Base-by-base conservation (phyloP, 805 yeast species). In the Danielia oregonensis region DNA sequence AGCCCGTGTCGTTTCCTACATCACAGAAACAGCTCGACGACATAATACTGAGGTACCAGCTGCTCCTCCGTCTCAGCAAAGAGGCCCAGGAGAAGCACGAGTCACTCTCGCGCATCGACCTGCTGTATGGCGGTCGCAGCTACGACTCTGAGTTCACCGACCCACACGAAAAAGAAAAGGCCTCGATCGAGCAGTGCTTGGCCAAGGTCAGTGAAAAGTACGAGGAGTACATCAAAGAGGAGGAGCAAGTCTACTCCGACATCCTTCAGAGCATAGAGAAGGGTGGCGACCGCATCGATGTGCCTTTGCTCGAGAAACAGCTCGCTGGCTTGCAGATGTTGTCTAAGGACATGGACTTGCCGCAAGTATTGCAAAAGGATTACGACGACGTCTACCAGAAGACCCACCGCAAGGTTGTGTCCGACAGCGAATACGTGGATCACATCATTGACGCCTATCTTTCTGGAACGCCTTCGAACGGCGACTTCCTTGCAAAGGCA, bases 291-390 rank as follows among this genome's bases (percentile, higher is more conserved):
- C 30, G 18, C n/a, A 27, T 44, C 9, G 51, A 48, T 36, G 22
- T 32, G 18, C 32, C 19, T 14, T 41, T 78, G 11, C 58, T 85
- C 32, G 60, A 68, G 28, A 70, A 74, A 38, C 94, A 85, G 53
- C 53, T 85, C 14, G 57, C 76, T 12, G 82, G 81, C 0, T 68
- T 83, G 33, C 85, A 83, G 50, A 51, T 82, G 12, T 57, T 85
- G 26, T 74, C 86, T 2, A 76, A 70, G 45, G 86, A 83, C 54
- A 44, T 80, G 39, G 84, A 79, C 50, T 56, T 85, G 30, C 87
- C 91, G 0, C 70, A 65, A 21, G 48, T 62, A 4, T 51, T 82
- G 13, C 76, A 76, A 43, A 37, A 50, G 2, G 63, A 57, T 5
- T 65, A 61, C 13, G 52, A 37, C 17, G 60, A 35, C 18, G 25